Evolutionary conservation across 129 eudicot genomes (phyloP).

Genomic region (Daucus carota): DNA sequence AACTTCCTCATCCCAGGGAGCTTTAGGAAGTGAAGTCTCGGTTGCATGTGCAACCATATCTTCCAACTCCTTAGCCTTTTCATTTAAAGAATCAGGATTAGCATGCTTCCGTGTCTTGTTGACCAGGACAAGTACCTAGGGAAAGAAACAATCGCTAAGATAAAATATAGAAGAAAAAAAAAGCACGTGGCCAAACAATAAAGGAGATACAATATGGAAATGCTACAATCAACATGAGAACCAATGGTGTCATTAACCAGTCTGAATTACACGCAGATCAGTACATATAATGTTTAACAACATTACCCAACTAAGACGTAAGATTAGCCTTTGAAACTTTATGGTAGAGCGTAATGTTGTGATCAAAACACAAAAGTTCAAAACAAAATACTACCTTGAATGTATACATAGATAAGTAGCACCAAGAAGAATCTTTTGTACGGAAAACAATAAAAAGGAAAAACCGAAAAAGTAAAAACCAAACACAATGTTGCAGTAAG

Average conservation of each 20-base stretch:
- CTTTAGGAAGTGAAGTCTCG: conserved; percentile 63
- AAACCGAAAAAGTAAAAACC: background rate
- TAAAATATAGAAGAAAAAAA: background rate
- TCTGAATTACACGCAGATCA: background rate
- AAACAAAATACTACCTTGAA: background rate
- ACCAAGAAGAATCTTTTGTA: background rate
- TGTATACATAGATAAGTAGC: background rate
- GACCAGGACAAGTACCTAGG: conserved; percentile 62
- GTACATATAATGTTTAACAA: background rate
- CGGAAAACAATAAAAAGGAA: background rate
- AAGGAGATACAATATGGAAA: background rate
- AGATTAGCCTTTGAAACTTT: background rate
- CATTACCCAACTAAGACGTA: background rate
- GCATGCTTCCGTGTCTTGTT: conserved; percentile 27
- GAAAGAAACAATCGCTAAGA: conserved; percentile 9
- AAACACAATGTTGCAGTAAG: background rate
- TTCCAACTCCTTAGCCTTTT: conserved; percentile 53
- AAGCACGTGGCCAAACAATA: background rate
- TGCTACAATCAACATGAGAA: background rate
- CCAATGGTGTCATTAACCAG: background rate
- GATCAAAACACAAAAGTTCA: background rate
- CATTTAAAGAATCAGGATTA: conserved; percentile 21
- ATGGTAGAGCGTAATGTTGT: background rate
- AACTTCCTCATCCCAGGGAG: conserved; percentile 94
- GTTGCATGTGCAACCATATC: conserved; percentile 37